Evolutionary conservation across 2,329 filamentous ascomycete genomes (phyloP).

Genomic region (Hirsutella minnesotensis): DNA sequence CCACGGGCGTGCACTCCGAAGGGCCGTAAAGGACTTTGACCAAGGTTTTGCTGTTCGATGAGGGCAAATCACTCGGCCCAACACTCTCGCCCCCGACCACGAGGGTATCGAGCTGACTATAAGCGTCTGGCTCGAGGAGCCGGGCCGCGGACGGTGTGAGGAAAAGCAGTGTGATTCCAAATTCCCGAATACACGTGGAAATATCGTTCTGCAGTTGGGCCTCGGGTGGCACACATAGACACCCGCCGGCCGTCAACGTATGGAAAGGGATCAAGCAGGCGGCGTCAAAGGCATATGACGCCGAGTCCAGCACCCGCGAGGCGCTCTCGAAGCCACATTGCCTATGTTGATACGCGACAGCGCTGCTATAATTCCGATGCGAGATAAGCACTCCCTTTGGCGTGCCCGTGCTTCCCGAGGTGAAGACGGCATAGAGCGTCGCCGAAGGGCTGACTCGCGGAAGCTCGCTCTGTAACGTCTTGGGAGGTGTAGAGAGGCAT

Average conservation of each 20-base stretch:
- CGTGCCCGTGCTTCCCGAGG: too few species aligned
- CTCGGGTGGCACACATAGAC: slow-evolving; percentile 8
- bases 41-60: slow-evolving; percentile 3
- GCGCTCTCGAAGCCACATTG: slow-evolving; percentile 6
- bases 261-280: slow-evolving; percentile 8
- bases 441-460: neutral
- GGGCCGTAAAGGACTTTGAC: slow-evolving; percentile 11
- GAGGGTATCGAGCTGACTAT: slow-evolving; percentile 6
- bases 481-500: neutral
- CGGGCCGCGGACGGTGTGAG: slow-evolving; percentile 8
- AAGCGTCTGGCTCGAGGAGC: slow-evolving; percentile 1
- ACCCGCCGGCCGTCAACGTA: slow-evolving; percentile 7
- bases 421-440: slow-evolving; percentile 10
- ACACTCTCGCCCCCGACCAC: slow-evolving; percentile 7
- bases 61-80: slow-evolving; percentile 1
- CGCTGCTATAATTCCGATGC: slow-evolving; percentile 7
- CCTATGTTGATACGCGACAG: slow-evolving; percentile 7
- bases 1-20: slow-evolving; percentile 6
- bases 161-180: slow-evolving; percentile 3
- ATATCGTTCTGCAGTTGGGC: slow-evolving; percentile 4
- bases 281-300: slow-evolving; percentile 11
- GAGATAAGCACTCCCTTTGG: slow-evolving; percentile 10
- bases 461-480: neutral
- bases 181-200: slow-evolving; percentile 2
- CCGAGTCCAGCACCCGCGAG: slow-evolving; percentile 11